Percentiles rank a stretch among this genome's conserved stretches.
phyloP scores from a whole-genome alignment of 148 eudicot genomes.

The Rhododendron molle region DNA sequence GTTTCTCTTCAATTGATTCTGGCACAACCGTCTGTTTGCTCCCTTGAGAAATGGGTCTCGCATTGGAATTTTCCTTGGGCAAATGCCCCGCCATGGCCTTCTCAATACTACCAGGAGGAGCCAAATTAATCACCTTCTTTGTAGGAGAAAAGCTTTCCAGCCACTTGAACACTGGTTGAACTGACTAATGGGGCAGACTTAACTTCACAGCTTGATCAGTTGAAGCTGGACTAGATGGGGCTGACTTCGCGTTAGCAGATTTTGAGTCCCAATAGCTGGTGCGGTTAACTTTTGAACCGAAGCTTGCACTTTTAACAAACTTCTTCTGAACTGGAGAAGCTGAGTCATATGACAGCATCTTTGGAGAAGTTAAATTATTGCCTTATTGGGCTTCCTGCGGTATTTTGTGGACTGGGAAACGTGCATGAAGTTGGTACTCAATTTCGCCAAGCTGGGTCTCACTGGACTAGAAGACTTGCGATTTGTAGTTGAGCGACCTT shows the following conservation, averaged over 20 bases:
- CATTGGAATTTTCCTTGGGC: conserved; percentile 32
- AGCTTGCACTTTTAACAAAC: conserved; percentile 55
- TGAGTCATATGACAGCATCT: conserved; percentile 35
- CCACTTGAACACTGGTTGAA: conserved; percentile 46
- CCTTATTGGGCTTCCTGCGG: too few species aligned
- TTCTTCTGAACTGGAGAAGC: conserved; percentile 37
- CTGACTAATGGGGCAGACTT: conserved; percentile 33
- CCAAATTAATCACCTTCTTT: conserved; percentile 83
- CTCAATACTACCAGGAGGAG: conserved; percentile 84
- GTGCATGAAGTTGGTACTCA: conserved; percentile 63
- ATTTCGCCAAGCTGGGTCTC: conserved; percentile 67
- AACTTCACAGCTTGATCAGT: conserved; percentile 39
- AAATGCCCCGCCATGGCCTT: conserved; percentile 64
- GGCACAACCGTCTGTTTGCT: conserved; percentile 15
- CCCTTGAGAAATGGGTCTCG: conserved; percentile 14
- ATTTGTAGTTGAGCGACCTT: conserved; percentile 60
- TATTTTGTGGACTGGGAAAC: conserved; percentile 35
- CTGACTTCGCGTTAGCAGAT: conserved; percentile 40
- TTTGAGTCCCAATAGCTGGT: conserved; percentile 32
- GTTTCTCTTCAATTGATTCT: conserved; percentile 26
- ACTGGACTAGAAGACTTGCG: conserved; percentile 61
- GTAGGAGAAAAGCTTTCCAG: conserved; percentile 81
- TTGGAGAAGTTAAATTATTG: conserved; percentile 35
- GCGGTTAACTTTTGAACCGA: conserved; percentile 47
- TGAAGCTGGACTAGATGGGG: conserved; percentile 60